Evolutionary conservation across 768 basidiomycete species (phyloP).

Genomic region (Mrakia frigida): DNA sequence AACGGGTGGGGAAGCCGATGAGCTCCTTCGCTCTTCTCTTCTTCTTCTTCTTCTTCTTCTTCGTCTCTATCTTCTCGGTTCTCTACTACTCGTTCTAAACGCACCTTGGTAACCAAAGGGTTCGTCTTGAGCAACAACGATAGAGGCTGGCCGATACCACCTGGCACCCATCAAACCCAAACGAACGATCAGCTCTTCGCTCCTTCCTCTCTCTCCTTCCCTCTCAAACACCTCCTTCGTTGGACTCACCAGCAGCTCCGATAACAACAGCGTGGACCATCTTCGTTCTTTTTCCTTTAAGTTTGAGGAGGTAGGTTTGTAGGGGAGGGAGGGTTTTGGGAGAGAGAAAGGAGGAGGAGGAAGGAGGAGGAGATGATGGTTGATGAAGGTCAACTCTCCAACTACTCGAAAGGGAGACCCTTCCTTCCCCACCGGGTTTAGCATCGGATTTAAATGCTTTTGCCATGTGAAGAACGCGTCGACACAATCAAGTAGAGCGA

Average conservation of each 20-base stretch:
- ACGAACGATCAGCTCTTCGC: background rate
- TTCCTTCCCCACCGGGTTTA: too few relatives aligned
- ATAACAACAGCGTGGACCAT: conserved; percentile 34
- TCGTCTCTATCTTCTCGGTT: background rate
- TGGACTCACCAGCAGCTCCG: conserved; percentile 32
- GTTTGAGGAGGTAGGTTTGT: background rate
- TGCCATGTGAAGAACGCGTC: too few relatives aligned
- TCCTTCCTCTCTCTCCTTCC: too few relatives aligned
- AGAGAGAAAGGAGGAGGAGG: background rate
- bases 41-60: background rate
- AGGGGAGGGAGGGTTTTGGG: background rate
- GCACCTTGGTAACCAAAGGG: conserved; percentile 65
- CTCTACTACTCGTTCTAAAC: background rate
- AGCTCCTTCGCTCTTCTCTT: background rate
- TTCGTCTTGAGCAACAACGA: conserved; percentile 89
- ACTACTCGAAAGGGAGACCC: too few relatives aligned
- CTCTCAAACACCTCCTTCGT: too few relatives aligned
- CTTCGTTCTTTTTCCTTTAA: background rate
- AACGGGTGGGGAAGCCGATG: background rate
- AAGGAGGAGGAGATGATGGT: background rate
- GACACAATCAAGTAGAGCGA: too few relatives aligned
- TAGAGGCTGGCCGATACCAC: conserved; percentile 95
- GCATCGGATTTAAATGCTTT: too few relatives aligned
- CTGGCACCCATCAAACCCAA: conserved; percentile 36
- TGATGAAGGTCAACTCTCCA: background rate